Evolutionary conservation across 306 rosid species (phyloP), one percentile per base, ranked within the genome.

Genomic region (Phaseolus lunatus): DNA sequence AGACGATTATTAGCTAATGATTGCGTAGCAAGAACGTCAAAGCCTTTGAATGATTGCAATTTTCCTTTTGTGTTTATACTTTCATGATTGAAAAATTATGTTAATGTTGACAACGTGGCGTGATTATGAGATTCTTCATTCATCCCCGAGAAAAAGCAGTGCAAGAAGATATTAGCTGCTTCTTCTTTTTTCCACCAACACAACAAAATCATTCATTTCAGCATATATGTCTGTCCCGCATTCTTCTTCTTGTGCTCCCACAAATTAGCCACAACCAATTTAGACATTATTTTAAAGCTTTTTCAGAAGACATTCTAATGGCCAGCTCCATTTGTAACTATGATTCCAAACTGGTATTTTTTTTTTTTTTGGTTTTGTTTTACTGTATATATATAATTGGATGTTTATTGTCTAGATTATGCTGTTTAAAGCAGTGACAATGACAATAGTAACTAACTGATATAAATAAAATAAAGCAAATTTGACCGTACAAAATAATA

Each of bases 21-120:
- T 7, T 27, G 69, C 23, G 15, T 57, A 59, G 12, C 43, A 53
- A 41, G 58, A 39, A 41, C 18, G 19, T 45, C 2, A 29, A 7
- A 3, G 31, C 44, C 18, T 26, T n/a, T 50, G 67, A 73, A 80
- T 80, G 70, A 80, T 74, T 39, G 12, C 12, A 9, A 9, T 39
- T 39, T 39, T 39, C 44, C 9, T 10, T 39, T 39, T 39, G 0
- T 39, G 3, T 39, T 0, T 2, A 6, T 33, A 33, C 9, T 39
- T 39, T 39, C 44, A 80, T 80, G 76, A 74, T 74, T 33, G 71
- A 70, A 56, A 31, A 67, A 31, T 80, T 0, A 67, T 74, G 22
- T 52, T 22, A 5, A 9, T 49, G 24, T 31, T 33, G 82, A 70
- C 29, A 58, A 33, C 24, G 24, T 27, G 68, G 74, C 79, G 64